phyloP scores from a whole-genome alignment of 345 rosid genomes.

The Moricandia moricandioides region DNA sequence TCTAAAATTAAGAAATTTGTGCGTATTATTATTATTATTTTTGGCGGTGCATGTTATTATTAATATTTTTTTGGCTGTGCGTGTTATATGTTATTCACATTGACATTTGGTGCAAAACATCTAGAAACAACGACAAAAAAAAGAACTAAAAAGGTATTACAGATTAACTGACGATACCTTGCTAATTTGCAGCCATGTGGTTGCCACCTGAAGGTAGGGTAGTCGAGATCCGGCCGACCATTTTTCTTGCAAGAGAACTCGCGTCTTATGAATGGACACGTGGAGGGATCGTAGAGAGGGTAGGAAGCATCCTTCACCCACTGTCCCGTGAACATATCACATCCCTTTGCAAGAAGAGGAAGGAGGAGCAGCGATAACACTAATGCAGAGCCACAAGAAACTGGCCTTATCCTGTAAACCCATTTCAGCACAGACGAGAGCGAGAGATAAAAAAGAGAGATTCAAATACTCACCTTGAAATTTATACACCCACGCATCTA shows the following conservation, averaged over 20 bases:
- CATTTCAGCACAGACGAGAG: slow-evolving; percentile 30
- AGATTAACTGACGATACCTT: slow-evolving; percentile 38
- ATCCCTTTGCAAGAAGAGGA: slow-evolving; percentile 16
- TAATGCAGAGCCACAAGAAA: slow-evolving; percentile 11
- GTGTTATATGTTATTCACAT: not conserved
- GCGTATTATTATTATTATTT: too few relatives aligned
- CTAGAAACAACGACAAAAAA: not conserved
- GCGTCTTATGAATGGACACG: slow-evolving; percentile 64
- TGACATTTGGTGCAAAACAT: not conserved
- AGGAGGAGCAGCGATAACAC: slow-evolving; percentile 20
- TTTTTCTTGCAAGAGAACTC: slow-evolving; percentile 65
- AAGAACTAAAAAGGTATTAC: not conserved
- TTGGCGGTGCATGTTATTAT: not conserved
- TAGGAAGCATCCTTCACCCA: slow-evolving; percentile 68
- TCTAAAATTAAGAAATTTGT: not conserved
- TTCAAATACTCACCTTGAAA: slow-evolving; percentile 31
- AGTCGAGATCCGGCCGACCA: slow-evolving; percentile 68
- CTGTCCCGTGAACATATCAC: slow-evolving; percentile 62
- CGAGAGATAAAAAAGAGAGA: slow-evolving; percentile 23
- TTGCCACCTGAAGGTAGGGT: slow-evolving; percentile 66
- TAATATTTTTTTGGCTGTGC: not conserved
- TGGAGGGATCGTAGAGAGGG: slow-evolving; percentile 57
- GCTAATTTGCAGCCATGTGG: slow-evolving; percentile 57
- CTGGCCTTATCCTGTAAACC: slow-evolving; percentile 9
- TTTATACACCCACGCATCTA: slow-evolving; percentile 31